Evolutionary conservation across 768 basidiomycete genomes (phyloP), one percentile per base, ranked within the genome.

Genomic region (Mycena metata): DNA sequence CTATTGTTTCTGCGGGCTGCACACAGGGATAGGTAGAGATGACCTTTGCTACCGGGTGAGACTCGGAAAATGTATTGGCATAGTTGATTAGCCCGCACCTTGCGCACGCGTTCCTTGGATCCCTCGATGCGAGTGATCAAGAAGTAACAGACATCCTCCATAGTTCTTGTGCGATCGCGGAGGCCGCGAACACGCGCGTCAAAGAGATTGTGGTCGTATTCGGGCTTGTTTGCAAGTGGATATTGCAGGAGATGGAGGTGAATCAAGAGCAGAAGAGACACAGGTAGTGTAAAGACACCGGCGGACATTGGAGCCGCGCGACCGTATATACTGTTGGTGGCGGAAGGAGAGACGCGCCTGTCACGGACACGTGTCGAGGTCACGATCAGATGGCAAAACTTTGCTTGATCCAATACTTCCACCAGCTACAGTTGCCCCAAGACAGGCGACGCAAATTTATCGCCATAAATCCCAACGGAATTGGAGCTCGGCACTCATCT

Each of bases 201-300:
- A 74, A 88, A 87, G 12, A 88, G 69, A 60, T 83, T 76, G 61
- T 84, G 81, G 71, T 87, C 84, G 69, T 87, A 88, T 75, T 85
- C 84, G 6, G 84, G 75, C 17, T 82, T 80, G 66, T 87, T 83
- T 24, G 49, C 49, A 15, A 30, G 72, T 0, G 86, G 85, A 72
- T 86, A 87, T 61, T 83, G 79, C 19, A 89, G 78, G 15, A 89
- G 83, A 66, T 88, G 84, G 9, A 88, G 80, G 67, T 88, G 87
- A 10, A 88, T 75, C 11, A 88, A 79, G 15, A 89, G 77, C 16
- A 88, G 73, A 13, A 88, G 78, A n/a, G 83, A 74, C 17, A 79
- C 66, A 8, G 86, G 86, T 0, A 87, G 71, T 19, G 74, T 61
- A 46, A 76, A 69, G 12, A 76, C 67, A 30, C 64, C 63, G 12